phyloP scores from a whole-genome alignment of 148 eudicot species.

The Suaeda aralocaspica region DNA sequence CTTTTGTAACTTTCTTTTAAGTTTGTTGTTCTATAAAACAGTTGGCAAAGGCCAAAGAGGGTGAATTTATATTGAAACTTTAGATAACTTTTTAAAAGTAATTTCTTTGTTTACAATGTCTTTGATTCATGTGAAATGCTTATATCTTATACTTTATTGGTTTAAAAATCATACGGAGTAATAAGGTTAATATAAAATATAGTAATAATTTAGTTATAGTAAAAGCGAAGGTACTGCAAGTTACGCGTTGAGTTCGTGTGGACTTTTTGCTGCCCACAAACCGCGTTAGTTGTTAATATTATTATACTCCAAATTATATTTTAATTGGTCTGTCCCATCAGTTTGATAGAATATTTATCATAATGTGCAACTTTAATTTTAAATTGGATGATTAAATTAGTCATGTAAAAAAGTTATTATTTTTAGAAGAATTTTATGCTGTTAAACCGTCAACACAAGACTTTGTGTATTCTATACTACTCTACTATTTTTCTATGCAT shows the following conservation, averaged over 20 bases:
- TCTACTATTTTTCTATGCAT: too few relatives aligned
- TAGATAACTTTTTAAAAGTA: background rate
- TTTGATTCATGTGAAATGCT: background rate
- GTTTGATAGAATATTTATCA: too few relatives aligned
- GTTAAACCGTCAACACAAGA: too few relatives aligned
- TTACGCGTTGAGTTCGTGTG: conserved; percentile 17
- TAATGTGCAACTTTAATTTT: too few relatives aligned
- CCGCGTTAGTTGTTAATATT: conserved; percentile 10
- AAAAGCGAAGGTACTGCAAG: conserved; percentile 5
- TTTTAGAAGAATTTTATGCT: too few relatives aligned
- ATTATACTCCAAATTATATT: background rate
- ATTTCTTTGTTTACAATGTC: background rate
- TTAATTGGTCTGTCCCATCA: too few relatives aligned
- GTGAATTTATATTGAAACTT: conserved; percentile 1
- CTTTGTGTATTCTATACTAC: too few relatives aligned
- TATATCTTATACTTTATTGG: background rate
- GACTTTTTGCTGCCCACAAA: conserved; percentile 23
- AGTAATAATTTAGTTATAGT: background rate
- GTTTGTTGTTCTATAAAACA: background rate
- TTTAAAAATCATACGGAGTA: too few relatives aligned
- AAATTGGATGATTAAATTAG: too few relatives aligned
- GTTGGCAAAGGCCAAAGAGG: background rate
- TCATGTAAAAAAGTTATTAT: too few relatives aligned
- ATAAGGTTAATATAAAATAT: too few relatives aligned
- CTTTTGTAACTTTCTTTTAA: background rate